These are phyloP conservation scores for Colletotrichum tabaci DNA, from an alignment of 2,329 filamentous ascomycete species.

Conservation along the genomic window DNA sequence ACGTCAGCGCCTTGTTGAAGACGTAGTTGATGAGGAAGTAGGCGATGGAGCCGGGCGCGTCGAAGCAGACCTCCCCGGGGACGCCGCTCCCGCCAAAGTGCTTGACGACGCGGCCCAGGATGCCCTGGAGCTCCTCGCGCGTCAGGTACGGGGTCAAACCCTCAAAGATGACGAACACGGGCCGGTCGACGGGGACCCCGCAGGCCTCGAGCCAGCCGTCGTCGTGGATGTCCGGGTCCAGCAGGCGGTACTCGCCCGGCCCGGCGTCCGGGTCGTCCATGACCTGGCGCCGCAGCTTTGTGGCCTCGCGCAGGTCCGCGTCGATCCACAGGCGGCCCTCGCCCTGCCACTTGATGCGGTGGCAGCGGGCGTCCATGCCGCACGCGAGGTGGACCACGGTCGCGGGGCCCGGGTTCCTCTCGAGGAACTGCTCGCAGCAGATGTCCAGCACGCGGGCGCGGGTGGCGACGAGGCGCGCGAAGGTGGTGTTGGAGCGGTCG, in stretches of 20 bases:
- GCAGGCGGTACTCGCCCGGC: conserved; percentile 45
- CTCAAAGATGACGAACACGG: conserved; percentile 52
- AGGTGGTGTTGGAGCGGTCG: conserved; percentile 3
- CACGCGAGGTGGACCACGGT: conserved; percentile 51
- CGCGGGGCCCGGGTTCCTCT: conserved; percentile 41
- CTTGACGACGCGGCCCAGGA: conserved; percentile 46
- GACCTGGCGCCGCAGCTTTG: conserved; percentile 49
- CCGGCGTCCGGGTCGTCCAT: conserved; percentile 37
- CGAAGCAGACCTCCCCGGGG: conserved; percentile 23
- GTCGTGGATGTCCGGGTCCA: conserved; percentile 47
- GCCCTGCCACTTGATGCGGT: conserved; percentile 42
- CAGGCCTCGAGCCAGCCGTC: conserved; percentile 48
- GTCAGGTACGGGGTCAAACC: conserved; percentile 52
- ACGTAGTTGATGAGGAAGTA: conserved; percentile 22
- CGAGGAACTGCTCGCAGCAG: conserved; percentile 48
- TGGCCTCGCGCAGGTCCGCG: conserved; percentile 52
- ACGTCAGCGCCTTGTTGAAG: conserved; percentile 5
- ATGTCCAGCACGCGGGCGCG: conserved; percentile 42
- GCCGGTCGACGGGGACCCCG: conserved; percentile 48
- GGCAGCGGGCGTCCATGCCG: conserved; percentile 50
- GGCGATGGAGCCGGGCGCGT: conserved; percentile 16
- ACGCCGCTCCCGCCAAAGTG: conserved; percentile 48
- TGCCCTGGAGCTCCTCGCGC: conserved; percentile 44
- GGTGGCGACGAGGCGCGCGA: conserved; percentile 20
- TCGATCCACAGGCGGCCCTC: conserved; percentile 51